Evolutionary conservation across 495 filamentous ascomycete species (phyloP).

Genomic region (Trichoderma asperelloides): DNA sequence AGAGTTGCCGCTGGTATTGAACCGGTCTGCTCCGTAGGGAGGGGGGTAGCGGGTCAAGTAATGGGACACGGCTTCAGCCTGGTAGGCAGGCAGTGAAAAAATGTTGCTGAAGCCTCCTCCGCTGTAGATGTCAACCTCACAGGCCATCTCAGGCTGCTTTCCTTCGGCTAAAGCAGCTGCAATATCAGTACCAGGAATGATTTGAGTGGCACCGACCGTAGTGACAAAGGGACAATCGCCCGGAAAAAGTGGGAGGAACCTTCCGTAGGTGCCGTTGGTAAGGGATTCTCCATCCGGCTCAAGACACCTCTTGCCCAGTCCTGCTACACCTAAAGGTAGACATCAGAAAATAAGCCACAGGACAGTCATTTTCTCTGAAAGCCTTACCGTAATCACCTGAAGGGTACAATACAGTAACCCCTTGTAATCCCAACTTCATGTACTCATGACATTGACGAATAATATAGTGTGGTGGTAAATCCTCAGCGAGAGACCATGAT

Average conservation of each 20-base stretch:
- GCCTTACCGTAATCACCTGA: background rate
- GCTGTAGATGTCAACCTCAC: slow-evolving; percentile 25
- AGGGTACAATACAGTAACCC: background rate
- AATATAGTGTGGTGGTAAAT: background rate
- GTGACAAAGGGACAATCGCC: background rate
- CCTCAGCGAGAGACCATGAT: background rate
- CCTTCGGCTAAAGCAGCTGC: background rate
- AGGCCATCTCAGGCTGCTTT: slow-evolving; percentile 4
- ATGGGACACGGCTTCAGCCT: background rate
- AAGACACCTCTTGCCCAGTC: background rate
- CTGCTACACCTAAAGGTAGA: no score
- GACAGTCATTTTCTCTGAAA: no score
- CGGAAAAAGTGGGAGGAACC: background rate
- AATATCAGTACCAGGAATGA: background rate
- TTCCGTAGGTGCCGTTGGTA: no score
- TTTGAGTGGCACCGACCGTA: background rate
- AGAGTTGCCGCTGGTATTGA: no score
- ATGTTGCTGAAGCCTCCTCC: slow-evolving; percentile 58
- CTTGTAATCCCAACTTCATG: background rate
- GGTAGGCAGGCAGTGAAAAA: slow-evolving; percentile 21
- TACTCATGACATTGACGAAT: background rate
- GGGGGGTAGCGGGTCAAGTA: background rate
- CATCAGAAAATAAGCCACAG: no score
- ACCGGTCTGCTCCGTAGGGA: background rate
- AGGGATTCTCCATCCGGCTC: no score